These are phyloP conservation scores for Themeda triandra DNA, from an alignment of 176 grass and related monocot species.

Conservation along the genomic window DNA sequence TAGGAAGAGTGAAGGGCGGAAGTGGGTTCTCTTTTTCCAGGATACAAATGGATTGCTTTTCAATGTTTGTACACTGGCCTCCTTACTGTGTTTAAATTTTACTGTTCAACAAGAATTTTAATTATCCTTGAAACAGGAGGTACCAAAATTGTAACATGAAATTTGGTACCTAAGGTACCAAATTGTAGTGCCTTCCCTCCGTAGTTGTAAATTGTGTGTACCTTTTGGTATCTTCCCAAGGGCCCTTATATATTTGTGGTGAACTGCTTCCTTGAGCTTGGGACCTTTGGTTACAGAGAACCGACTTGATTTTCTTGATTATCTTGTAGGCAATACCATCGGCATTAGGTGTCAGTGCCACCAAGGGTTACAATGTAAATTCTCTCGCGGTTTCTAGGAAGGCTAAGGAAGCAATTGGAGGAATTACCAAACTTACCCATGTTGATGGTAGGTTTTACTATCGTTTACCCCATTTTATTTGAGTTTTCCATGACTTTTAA, in stretches of 20 bases:
- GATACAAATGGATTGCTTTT: constrained; percentile 97
- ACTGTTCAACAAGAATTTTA: not conserved
- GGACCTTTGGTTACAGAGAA: not conserved
- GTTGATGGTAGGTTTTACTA: constrained; percentile 56
- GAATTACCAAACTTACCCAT: constrained; percentile 97
- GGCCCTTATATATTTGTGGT: constrained; percentile 1
- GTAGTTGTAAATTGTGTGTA: not conserved
- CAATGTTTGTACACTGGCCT: constrained; percentile 59
- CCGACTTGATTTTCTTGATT: not conserved
- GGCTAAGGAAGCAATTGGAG: constrained; percentile 98
- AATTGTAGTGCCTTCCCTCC: not conserved
- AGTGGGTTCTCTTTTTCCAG: constrained; percentile 97
- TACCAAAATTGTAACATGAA: not conserved
- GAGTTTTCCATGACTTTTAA: not conserved
- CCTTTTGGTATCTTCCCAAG: not conserved
- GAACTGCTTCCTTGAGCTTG: not conserved
- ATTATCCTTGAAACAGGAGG: not conserved
- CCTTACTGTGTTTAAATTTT: constrained; percentile 12
- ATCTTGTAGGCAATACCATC: constrained; percentile 89
- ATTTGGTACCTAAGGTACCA: not conserved
- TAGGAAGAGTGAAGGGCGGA: constrained; percentile 63
- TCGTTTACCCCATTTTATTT: not conserved
- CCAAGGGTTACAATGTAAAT: constrained; percentile 93
- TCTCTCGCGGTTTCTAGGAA: constrained; percentile 95
- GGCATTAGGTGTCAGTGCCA: constrained; percentile 84